Conservation (phyloP, 495 filamentous ascomycete species). For the Parachaetomium inaequale region DNA sequence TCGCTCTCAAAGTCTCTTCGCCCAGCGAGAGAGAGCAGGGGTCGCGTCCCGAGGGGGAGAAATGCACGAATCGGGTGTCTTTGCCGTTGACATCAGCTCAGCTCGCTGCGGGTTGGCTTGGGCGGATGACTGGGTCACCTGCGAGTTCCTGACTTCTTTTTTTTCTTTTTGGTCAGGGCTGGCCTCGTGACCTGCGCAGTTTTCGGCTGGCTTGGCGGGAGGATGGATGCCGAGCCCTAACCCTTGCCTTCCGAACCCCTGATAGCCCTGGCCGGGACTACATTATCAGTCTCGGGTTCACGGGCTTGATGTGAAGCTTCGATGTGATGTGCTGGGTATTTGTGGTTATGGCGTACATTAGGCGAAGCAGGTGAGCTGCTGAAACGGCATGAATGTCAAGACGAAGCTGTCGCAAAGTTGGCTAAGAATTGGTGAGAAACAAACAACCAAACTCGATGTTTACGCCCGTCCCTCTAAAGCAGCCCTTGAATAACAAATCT, state of each 20-base stretch:
- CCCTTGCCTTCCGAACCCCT: not conserved
- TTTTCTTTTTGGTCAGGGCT: not conserved
- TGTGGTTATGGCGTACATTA: too few relatives aligned
- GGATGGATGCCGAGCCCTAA: not conserved
- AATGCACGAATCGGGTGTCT: slow-evolving; percentile 13
- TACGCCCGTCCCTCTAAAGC: not conserved
- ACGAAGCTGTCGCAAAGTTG: too few relatives aligned
- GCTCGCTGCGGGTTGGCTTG: not conserved
- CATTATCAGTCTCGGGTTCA: not conserved
- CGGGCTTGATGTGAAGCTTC: not conserved
- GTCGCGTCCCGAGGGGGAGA: not conserved
- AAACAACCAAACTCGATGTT: not conserved
- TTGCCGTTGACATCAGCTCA: not conserved
- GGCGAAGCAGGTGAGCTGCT: too few relatives aligned
- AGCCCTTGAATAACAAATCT: not conserved
- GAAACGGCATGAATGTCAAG: too few relatives aligned
- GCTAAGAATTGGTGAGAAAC: too few relatives aligned
- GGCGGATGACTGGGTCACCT: slow-evolving; percentile 18
- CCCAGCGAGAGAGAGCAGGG: too few relatives aligned
- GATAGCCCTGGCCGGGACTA: not conserved
- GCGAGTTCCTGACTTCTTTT: slow-evolving; percentile 1
- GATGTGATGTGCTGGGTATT: too few relatives aligned
- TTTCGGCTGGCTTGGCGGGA: not conserved
- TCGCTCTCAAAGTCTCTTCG: too few relatives aligned
- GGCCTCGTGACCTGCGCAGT: slow-evolving; percentile 6